Evolutionary conservation across 257 asterid genomes (phyloP), one percentile per base, ranked within the genome.

Genomic region (Asclepias syriaca): DNA sequence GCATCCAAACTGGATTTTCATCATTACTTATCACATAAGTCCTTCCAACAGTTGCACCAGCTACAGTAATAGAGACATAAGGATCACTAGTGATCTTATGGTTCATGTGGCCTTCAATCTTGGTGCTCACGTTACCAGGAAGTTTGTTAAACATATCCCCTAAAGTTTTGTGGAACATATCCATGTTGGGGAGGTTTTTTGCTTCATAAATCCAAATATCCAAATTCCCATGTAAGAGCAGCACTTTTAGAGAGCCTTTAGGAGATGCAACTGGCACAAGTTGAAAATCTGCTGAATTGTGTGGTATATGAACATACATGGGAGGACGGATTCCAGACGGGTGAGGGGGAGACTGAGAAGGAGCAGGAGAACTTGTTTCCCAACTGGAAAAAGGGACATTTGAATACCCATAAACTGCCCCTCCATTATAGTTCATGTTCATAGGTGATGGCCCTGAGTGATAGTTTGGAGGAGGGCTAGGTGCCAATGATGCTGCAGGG

Each of bases 141-240:
- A 93, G 80, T 72, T 24, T 89, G 70, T 83, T 87, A 77, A 95
- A 84, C 97, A 95, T 77, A 72, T 95, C 98, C 48, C 97, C 97
- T 15, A 95, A 22, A 13, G 96, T 95, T 80, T 84, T 92, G 84
- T 90, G 99, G 80, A 95, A 90, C 99, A 95, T 95, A 77, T 92
- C 99, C 99, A 95, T 92, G 85, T 95, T 95, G 24, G 99, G 99
- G 69, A 95, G 98, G 81, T 95, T 90, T 72, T 92, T 95, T 2
- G 99, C 99, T 72, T 90, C 96, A 51, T 77, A 69, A 22, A 95
- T 86, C 93, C 91, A 90, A 54, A 95, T 83, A 70, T 95, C 98
- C 79, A 95, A 86, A 83, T 92, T 85, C 34, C 99, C 98, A 19
- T 95, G 99, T 54, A 95, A 80, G 56, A 90, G 95, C 78, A 92